phyloP scores from a whole-genome alignment of 2,329 filamentous ascomycete species.

The Talaromyces rugulosus region DNA sequence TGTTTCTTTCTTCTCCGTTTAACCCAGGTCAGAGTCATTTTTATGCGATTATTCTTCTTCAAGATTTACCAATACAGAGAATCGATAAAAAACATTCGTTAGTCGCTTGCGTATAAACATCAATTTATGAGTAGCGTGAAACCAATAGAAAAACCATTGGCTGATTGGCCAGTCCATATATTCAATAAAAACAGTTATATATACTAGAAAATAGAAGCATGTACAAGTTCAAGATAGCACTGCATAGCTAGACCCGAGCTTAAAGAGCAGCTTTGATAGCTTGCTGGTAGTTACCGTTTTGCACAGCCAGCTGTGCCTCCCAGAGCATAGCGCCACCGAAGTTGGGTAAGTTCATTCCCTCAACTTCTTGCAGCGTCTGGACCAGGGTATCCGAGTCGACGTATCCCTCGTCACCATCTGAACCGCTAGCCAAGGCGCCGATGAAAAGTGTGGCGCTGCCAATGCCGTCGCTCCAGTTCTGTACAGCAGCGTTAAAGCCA shows the following conservation, averaged over 20 bases:
- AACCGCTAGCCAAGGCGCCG: constrained; percentile 41
- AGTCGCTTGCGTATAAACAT: not conserved
- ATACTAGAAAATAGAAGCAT: not conserved
- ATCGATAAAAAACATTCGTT: not conserved
- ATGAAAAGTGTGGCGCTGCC: constrained; percentile 50
- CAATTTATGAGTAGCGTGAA: not conserved
- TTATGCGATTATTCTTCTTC: too few relatives aligned
- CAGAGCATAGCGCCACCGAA: constrained; percentile 61
- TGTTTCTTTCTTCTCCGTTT: not conserved
- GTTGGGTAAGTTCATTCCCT: constrained; percentile 42
- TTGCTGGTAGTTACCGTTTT: constrained; percentile 10
- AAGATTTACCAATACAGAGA: too few relatives aligned
- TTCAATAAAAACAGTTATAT: not conserved
- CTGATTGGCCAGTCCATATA: not conserved
- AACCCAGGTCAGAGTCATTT: not conserved
- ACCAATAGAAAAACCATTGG: not conserved
- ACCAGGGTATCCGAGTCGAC: constrained; percentile 3
- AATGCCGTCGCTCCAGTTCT: constrained; percentile 39
- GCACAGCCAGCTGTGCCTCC: constrained; percentile 44
- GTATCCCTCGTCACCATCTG: constrained; percentile 12
- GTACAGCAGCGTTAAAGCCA: constrained; percentile 34
- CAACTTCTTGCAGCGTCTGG: not conserved
- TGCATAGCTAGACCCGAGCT: not conserved
- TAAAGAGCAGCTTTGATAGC: constrained; percentile 5
- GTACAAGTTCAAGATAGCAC: not conserved